phyloP scores from a whole-genome alignment of 2,329 filamentous ascomycete genomes.

The Magnaporthiopsis rhizophila region DNA sequence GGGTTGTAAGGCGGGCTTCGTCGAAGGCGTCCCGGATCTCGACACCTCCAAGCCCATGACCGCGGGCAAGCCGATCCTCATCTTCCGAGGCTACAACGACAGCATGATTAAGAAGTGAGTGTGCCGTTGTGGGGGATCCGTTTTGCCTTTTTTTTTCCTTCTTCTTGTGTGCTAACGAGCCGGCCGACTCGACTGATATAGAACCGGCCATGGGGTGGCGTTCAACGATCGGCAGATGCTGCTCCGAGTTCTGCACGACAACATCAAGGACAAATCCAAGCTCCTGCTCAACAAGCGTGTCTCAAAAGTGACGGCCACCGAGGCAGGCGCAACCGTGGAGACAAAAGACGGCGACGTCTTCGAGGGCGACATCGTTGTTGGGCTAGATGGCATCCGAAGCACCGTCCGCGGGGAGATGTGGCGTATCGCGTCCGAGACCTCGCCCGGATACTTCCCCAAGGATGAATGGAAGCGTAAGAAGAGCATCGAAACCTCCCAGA shows the following conservation, averaged over 20 bases:
- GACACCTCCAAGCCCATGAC: slow-evolving; percentile 1
- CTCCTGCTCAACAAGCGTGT: slow-evolving; percentile 23
- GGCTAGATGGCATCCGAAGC: slow-evolving; percentile 34
- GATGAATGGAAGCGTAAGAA: slow-evolving; percentile 6
- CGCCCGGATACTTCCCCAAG: slow-evolving; percentile 10
- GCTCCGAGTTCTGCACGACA: slow-evolving; percentile 24
- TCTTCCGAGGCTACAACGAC: slow-evolving; percentile 15
- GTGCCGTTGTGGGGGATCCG: neutral
- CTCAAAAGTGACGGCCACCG: slow-evolving; percentile 16
- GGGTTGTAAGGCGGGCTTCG: slow-evolving; percentile 23
- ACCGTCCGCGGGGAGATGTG: slow-evolving; percentile 12
- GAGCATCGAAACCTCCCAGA: too few relatives aligned
- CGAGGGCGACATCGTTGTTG: slow-evolving; percentile 26
- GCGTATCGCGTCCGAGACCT: slow-evolving; percentile 7
- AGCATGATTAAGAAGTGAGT: slow-evolving; percentile 6
- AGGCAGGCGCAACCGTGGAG: slow-evolving; percentile 21
- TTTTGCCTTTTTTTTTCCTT: too few relatives aligned
- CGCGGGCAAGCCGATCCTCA: slow-evolving; percentile 13
- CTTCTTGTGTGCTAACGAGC: neutral
- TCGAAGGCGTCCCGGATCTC: slow-evolving; percentile 9
- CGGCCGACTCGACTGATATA: neutral
- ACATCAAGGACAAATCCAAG: slow-evolving; percentile 24
- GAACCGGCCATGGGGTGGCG: neutral
- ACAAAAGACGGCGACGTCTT: slow-evolving; percentile 22
- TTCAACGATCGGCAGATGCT: slow-evolving; percentile 2